Base-by-base conservation (phyloP, 2,329 filamentous ascomycete species). In the Penicillium sp. region DNA sequence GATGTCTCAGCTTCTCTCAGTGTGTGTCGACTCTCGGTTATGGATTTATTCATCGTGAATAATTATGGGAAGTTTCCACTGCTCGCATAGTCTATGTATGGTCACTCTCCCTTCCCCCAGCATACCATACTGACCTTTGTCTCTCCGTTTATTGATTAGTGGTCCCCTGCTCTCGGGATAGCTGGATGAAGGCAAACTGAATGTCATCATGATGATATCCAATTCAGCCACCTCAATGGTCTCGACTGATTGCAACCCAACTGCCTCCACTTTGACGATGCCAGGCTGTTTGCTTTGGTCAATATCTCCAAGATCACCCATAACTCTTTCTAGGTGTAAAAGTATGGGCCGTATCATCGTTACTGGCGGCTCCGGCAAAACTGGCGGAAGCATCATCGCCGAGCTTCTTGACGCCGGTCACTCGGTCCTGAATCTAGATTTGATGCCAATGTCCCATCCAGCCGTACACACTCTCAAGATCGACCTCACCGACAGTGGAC, bases 301-400 rank as follows among this genome's bases (percentile, higher is more conserved):
- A 10, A 35, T 22, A 57, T 40, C 31, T 24, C 40, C 4, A 10
- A 31, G 7, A 33, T 2, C 31, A 39, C 35, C 9, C 11, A 35
- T 4, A 10, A 44, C 31, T 16, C 18, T 11, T 24, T 9, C 3
- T 37, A 50, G 22, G n/a, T n/a, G 6, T n/a, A 40, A 43, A 50
- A 18, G 60, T 82, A 81, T 67, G 78, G 80, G 58, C 51, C 75
- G 77, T 51, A 78, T 82, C 63, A 78, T 85, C 49, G 81, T 85
- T 62, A 85, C 83, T 0, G 83, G 83, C 31, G 83, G 83, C 60
- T 81, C 78, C 61, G 83, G 83, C 58, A 82, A 84, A 71, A 82
- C 82, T 36, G 83, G 83, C 16, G 77, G 82, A 54, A 79, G 83
- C 72, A 78, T 80, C 39, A 83, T 86, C 56, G 77, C 78, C 7